These are phyloP conservation scores for Verticillium tricorpus DNA, from an alignment of 2,329 filamentous ascomycete species.

Conservation along the genomic window DNA sequence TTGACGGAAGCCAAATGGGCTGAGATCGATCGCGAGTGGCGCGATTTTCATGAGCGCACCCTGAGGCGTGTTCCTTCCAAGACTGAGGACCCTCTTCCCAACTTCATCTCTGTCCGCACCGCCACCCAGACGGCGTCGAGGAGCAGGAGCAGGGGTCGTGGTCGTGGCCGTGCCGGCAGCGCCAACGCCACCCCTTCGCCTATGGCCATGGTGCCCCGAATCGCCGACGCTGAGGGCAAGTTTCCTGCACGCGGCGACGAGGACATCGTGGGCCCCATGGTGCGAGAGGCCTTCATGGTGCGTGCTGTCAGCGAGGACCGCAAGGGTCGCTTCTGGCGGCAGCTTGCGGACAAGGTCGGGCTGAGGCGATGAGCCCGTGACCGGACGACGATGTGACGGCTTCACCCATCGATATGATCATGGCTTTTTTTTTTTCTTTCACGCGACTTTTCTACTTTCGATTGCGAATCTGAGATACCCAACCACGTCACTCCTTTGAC, in stretches of 20 bases:
- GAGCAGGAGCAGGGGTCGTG: slow-evolving; percentile 34
- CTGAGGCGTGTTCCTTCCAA: slow-evolving; percentile 45
- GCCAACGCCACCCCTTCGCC: slow-evolving; percentile 28
- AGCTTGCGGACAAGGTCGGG: slow-evolving; percentile 41
- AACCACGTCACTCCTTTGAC: neutral
- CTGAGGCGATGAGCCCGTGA: slow-evolving; percentile 5
- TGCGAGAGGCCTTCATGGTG: slow-evolving; percentile 52
- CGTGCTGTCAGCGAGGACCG: slow-evolving; percentile 39
- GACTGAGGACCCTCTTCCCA: slow-evolving; percentile 16
- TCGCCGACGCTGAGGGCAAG: slow-evolving; percentile 72
- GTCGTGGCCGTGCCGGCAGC: slow-evolving; percentile 35
- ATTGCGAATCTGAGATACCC: neutral
- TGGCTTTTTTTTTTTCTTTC: neutral
- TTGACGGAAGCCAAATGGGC: slow-evolving; percentile 88
- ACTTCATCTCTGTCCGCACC: slow-evolving; percentile 2
- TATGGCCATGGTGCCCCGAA: slow-evolving; percentile 53
- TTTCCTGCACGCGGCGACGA: slow-evolving; percentile 85
- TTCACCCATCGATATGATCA: neutral
- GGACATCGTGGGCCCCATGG: slow-evolving; percentile 93
- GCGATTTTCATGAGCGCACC: slow-evolving; percentile 61
- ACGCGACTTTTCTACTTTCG: neutral
- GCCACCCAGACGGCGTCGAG: slow-evolving; percentile 29
- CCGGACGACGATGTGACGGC: neutral
- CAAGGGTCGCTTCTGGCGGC: slow-evolving; percentile 44
- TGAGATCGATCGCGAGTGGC: slow-evolving; percentile 72